Base-by-base conservation (phyloP, 495 filamentous ascomycete genomes). In the Achaetomiella virescens region DNA sequence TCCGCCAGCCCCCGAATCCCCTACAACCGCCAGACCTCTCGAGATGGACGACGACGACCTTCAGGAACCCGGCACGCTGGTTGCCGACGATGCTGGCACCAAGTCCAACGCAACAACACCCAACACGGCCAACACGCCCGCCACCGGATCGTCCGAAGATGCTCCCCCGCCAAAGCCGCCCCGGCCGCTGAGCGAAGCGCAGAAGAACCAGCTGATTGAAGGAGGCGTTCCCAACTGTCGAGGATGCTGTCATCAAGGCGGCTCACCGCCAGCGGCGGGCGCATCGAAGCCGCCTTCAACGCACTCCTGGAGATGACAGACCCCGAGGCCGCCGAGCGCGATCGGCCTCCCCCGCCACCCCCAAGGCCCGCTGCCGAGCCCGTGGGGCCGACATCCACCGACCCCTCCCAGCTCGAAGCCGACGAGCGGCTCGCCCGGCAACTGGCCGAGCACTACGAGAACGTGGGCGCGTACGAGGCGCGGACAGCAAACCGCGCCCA, bases 291-390 rank as follows among this genome's bases (percentile, higher is more conserved):
- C 12, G 93, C 93, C 37, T 97, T 97, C 75, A 93, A 96, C 74
- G 93, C 95, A 25, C 81, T 99, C 8, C 78, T 98, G 22, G 90
- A 86, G 60, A 95, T 96, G 91, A 91, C 90, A 51, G 93, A 98
- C 72, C 93, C 93, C 20, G 84, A 85, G 71, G 89, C 89, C 27
- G 80, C 83, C 62, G 83, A 86, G 61, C 83, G 90, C 33, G 74
- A 76, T 12, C 67, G 66, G 17, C 74, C 72, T 11, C 87, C 88
- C 8, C 82, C 85, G 11, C 83, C 82, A 61, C 89, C 89, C 8
- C 89, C 88, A 42, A 82, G 88, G 42, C 83, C 85, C 25, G 62
- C 71, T 0, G 72, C 77, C 20, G 66, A 71, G 20, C 62, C 72
- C 17, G 44, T 51, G 1, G 66, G 67, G 15, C 71, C 76, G 20